phyloP scores from a whole-genome alignment of 306 rosid genomes.

The Dalbergia cochinchinensis region DNA sequence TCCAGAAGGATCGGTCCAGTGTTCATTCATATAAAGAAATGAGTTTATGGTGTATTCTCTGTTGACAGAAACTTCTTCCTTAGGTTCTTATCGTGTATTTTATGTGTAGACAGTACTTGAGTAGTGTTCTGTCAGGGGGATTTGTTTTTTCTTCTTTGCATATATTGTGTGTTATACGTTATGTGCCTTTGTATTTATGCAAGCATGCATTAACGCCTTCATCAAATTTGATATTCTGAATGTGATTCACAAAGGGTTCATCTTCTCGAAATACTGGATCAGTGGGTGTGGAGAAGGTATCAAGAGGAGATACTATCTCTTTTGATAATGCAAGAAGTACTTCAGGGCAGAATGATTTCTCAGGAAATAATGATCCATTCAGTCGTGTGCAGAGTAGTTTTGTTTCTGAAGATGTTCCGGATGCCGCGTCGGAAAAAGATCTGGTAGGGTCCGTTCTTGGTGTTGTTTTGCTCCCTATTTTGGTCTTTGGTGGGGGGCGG shows the following conservation, averaged over 20 bases:
- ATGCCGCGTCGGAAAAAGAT: constrained; percentile 93
- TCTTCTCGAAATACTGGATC: constrained; percentile 59
- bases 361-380: constrained; percentile 57
- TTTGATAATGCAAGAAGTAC: too few relatives aligned
- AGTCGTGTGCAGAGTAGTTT: constrained; percentile 55
- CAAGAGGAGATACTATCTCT: too few relatives aligned
- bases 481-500: background rate
- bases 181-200: background rate
- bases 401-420: constrained; percentile 68
- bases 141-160: background rate
- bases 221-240: constrained; percentile 37
- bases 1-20: background rate
- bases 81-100: background rate
- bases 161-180: constrained; percentile 1
- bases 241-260: constrained; percentile 43
- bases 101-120: constrained; percentile 15
- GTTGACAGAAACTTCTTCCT: background rate
- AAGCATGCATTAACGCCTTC: background rate
- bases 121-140: background rate
- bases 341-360: too few relatives aligned
- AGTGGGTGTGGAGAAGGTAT: too few relatives aligned
- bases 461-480: background rate
- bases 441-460: constrained; percentile 54
- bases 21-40: background rate
- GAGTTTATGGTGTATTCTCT: background rate